Evolutionary conservation across 768 basidiomycete genomes (phyloP).

Genomic region (Boletellus ananiceps): DNA sequence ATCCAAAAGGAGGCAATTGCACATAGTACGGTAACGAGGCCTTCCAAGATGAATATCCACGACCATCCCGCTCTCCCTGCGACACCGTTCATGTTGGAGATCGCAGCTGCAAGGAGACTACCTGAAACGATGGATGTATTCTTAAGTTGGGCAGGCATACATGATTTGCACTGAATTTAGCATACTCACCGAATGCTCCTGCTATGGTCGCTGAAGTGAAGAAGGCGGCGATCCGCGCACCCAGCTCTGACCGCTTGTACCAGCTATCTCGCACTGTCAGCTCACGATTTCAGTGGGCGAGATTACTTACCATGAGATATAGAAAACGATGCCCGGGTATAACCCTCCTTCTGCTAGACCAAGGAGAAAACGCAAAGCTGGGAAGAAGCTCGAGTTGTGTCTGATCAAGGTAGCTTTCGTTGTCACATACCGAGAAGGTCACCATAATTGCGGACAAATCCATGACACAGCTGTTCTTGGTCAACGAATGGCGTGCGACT

Average conservation of each 20-base stretch:
- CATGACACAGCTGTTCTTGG: conserved; percentile 52
- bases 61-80: conserved; percentile 62
- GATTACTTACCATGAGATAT: conserved; percentile 48
- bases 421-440: conserved; percentile 50
- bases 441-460: conserved; percentile 55
- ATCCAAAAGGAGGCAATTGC: conserved; percentile 64
- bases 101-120: conserved; percentile 61
- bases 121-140: conserved; percentile 33
- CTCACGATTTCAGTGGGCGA: background rate
- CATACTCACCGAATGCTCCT: conserved; percentile 61
- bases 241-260: conserved; percentile 77
- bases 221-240: conserved; percentile 66
- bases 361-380: conserved; percentile 59
- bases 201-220: conserved; percentile 78
- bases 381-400: background rate
- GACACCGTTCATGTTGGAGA: conserved; percentile 66
- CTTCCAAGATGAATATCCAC: conserved; percentile 76
- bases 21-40: conserved; percentile 59
- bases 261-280: conserved; percentile 41
- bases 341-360: conserved; percentile 51
- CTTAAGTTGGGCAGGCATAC: background rate
- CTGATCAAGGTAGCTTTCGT: background rate
- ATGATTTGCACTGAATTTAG: background rate
- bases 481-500: background rate
- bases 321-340: conserved; percentile 54